Conservation (phyloP, 176 grass and related monocot species). For the Pontederia paniculata region DNA sequence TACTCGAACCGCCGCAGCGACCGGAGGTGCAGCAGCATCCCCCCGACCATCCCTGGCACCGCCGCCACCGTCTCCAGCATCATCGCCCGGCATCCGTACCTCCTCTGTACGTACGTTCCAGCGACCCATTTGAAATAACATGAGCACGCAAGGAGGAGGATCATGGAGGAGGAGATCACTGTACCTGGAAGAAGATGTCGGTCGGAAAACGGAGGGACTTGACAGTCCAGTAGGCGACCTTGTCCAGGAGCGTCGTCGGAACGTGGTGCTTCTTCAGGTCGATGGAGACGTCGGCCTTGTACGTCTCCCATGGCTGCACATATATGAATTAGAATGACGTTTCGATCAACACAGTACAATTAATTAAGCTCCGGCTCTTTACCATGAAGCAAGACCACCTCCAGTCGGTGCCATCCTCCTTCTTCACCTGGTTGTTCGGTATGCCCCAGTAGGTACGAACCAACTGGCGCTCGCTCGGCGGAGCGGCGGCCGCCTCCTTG, state of each 20-base stretch:
- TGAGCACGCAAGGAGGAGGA: slow-evolving; percentile 3
- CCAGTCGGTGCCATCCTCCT: slow-evolving; percentile 71
- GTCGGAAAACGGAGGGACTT: slow-evolving; percentile 60
- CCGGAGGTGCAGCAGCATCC: slow-evolving; percentile 80
- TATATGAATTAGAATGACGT: not conserved
- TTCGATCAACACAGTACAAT: too few relatives aligned
- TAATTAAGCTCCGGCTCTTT: too few relatives aligned
- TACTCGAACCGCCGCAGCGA: slow-evolving; percentile 88
- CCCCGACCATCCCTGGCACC: slow-evolving; percentile 78
- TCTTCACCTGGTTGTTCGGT: slow-evolving; percentile 35
- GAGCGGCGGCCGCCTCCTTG: slow-evolving; percentile 17
- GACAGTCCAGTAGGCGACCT: slow-evolving; percentile 56
- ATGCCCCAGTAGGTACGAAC: slow-evolving; percentile 72
- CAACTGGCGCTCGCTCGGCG: slow-evolving; percentile 31
- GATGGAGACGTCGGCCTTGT: slow-evolving; percentile 47
- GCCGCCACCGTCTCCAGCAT: slow-evolving; percentile 81
- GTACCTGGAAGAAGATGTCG: slow-evolving; percentile 70
- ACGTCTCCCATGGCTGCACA: slow-evolving; percentile 57
- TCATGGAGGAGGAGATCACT: slow-evolving; percentile 8
- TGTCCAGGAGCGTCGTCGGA: slow-evolving; percentile 52
- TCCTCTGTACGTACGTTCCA: slow-evolving; percentile 13
- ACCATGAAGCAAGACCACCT: slow-evolving; percentile 80
- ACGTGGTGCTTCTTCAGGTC: slow-evolving; percentile 59
- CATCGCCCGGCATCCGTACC: slow-evolving; percentile 66
- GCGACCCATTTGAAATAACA: not conserved